Evolutionary conservation across 23 red algal genomes (phyloP).

Genomic region (Pyropia yezoensis): DNA sequence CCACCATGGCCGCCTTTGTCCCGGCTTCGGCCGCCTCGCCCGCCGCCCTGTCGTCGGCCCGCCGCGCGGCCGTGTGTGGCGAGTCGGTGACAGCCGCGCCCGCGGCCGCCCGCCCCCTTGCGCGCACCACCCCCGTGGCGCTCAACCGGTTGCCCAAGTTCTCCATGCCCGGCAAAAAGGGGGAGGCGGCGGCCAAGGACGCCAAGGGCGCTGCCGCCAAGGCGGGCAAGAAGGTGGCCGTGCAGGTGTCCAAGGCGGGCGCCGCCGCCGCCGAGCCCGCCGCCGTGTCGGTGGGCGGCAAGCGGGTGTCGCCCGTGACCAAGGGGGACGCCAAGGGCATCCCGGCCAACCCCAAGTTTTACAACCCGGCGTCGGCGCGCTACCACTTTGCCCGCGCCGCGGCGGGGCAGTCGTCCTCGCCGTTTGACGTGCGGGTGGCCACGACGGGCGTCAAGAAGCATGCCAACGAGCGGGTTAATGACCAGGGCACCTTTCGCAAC

Average conservation of each 20-base stretch:
- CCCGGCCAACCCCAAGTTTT: conserved; percentile 16
- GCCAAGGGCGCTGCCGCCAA: background rate
- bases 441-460: conserved; percentile 6
- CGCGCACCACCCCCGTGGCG: conserved; percentile 22
- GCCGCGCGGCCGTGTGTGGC: conserved; percentile 12
- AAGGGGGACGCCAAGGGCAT: conserved; percentile 1
- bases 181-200: background rate
- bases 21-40: conserved; percentile 11
- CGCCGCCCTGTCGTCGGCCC: conserved; percentile 7
- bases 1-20: conserved; percentile 37
- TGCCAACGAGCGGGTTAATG: conserved; percentile 43
- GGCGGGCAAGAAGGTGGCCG: background rate
- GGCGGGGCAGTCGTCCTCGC: conserved; percentile 37
- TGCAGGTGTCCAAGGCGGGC: background rate
- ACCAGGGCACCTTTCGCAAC: conserved; percentile 53
- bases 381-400: conserved; percentile 25
- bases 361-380: conserved; percentile 34
- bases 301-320: too few species aligned
- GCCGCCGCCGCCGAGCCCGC: conserved; percentile 3
- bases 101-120: background rate
- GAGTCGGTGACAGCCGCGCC: background rate
- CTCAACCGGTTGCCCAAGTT: conserved; percentile 22
- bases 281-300: background rate
- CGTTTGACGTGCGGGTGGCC: conserved; percentile 38
- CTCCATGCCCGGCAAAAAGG: conserved; percentile 2